A percentile compares a stretch with the other conserved stretches of the same genome.
Evolutionary conservation across 257 asterid genomes (phyloP).

Genomic region (Misopates orontium): DNA sequence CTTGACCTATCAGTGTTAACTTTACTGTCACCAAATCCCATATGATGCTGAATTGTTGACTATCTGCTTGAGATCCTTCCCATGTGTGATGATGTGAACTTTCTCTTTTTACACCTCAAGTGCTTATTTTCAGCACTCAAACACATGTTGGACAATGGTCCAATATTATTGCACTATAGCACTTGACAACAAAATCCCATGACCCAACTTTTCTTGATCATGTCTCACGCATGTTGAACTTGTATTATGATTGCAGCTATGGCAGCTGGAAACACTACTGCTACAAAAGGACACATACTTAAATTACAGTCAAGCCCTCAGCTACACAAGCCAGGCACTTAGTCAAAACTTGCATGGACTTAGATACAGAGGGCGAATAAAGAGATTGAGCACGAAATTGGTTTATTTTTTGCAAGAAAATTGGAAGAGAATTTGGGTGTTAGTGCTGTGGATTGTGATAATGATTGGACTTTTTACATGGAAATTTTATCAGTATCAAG

Average conservation of each 20-base stretch:
- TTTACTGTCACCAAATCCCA: neutral
- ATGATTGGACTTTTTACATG: constrained; percentile 83
- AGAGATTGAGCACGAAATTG: constrained; percentile 51
- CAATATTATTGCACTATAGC: constrained; percentile 29
- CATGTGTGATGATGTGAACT: too few species aligned
- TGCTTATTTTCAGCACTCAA: constrained; percentile 69
- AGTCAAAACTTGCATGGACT: constrained; percentile 94
- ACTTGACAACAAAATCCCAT: constrained; percentile 26
- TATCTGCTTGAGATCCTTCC: constrained; percentile 25
- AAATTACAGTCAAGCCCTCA: constrained; percentile 92
- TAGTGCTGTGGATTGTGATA: constrained; percentile 60
- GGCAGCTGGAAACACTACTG: constrained; percentile 98
- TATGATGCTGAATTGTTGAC: neutral
- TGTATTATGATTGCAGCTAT: constrained; percentile 65
- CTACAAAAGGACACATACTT: constrained; percentile 94
- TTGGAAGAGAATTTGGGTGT: constrained; percentile 91
- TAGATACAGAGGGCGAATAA: constrained; percentile 53
- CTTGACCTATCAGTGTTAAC: too few species aligned
- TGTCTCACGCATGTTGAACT: constrained; percentile 38
- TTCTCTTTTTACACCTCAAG: constrained; percentile 35
- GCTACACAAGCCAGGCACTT: constrained; percentile 96
- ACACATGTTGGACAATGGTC: constrained; percentile 37
- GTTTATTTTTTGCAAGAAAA: constrained; percentile 67
- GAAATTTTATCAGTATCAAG: constrained; percentile 78
- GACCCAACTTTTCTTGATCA: constrained; percentile 37